phyloP scores from a whole-genome alignment of 306 rosid genomes.

The Begonia masoniana region DNA sequence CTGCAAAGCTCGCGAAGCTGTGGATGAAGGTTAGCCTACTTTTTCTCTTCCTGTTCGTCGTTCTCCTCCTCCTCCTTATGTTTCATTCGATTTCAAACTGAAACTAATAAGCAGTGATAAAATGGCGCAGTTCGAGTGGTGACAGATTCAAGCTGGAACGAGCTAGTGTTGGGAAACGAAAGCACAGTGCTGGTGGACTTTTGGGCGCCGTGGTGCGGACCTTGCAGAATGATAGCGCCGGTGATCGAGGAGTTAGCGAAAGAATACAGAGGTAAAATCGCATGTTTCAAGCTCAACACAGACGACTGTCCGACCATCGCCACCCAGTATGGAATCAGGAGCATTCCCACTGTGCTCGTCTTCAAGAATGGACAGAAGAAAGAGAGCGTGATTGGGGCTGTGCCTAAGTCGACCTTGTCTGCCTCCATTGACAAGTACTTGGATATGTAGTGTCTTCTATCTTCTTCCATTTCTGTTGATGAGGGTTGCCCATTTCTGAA shows the following conservation, averaged over 20 bases:
- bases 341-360: conserved; percentile 90
- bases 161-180: conserved; percentile 48
- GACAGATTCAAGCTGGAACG: conserved; percentile 64
- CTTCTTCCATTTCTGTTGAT: too few species aligned
- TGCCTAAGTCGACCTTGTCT: conserved; percentile 72
- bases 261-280: conserved; percentile 65
- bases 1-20: conserved; percentile 4
- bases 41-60: neutral
- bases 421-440: conserved; percentile 54
- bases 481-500: too few species aligned
- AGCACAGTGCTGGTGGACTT: conserved; percentile 81
- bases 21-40: conserved; percentile 1
- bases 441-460: conserved; percentile 4
- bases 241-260: conserved; percentile 63
- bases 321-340: conserved; percentile 71
- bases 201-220: conserved; percentile 99
- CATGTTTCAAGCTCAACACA: conserved; percentile 68
- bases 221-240: conserved; percentile 79
- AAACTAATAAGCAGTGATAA: neutral
- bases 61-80: neutral
- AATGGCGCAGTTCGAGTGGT: conserved; percentile 51
- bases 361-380: conserved; percentile 84
- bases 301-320: conserved; percentile 66
- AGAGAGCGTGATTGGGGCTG: conserved; percentile 83
- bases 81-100: neutral